Percentiles rank a stretch among this genome's conserved stretches.
These are phyloP conservation scores for Rhododendron ferrugineum DNA, from an alignment of 148 eudicot species.

Conservation along the genomic window DNA sequence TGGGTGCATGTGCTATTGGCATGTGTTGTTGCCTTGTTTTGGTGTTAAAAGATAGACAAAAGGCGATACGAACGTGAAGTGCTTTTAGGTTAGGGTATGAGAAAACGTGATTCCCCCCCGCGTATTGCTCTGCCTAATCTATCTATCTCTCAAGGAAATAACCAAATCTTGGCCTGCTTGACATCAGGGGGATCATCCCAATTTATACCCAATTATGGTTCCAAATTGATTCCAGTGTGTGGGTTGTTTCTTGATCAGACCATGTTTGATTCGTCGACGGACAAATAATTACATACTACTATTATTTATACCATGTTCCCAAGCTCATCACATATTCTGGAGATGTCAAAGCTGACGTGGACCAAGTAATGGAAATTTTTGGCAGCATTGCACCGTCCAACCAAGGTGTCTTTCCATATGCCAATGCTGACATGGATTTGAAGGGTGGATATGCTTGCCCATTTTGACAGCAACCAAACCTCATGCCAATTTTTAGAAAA, in stretches of 20 bases:
- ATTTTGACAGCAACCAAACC: too few relatives aligned
- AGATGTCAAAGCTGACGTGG: too few relatives aligned
- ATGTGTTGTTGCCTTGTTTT: not conserved
- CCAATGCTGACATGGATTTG: too few relatives aligned
- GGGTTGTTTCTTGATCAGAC: not conserved
- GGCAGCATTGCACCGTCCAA: too few relatives aligned
- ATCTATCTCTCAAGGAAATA: not conserved
- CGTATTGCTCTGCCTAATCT: not conserved
- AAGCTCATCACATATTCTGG: too few relatives aligned
- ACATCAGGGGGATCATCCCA: not conserved
- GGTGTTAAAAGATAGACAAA: not conserved
- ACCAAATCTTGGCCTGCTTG: not conserved
- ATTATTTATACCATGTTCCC: too few relatives aligned
- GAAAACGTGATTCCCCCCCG: not conserved
- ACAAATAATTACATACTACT: too few relatives aligned
- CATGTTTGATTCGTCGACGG: not conserved
- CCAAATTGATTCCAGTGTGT: not conserved
- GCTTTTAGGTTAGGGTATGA: not conserved
- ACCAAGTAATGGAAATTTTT: too few relatives aligned
- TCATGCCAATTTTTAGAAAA: too few relatives aligned
- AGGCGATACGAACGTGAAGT: not conserved
- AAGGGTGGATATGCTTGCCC: too few relatives aligned
- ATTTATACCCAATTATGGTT: not conserved
- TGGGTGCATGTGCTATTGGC: not conserved
- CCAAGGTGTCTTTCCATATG: too few relatives aligned